phyloP scores from a whole-genome alignment of 2,329 filamentous ascomycete genomes.

The Fusarium sp. region DNA sequence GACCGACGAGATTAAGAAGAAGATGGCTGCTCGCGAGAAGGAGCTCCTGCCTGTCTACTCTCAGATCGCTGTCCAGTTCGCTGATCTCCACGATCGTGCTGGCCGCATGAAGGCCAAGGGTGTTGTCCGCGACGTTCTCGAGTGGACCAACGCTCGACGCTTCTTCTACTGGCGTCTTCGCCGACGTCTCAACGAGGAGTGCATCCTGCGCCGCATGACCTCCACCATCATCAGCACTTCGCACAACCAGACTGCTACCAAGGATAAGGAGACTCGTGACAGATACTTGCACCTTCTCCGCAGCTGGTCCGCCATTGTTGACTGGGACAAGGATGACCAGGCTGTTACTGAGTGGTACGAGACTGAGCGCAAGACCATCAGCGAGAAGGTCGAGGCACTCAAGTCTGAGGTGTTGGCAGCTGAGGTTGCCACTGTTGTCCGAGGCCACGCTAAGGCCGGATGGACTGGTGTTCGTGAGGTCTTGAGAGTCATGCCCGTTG shows the following conservation, averaged over 20 bases:
- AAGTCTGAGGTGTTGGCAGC: conserved; percentile 74
- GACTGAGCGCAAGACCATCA: conserved; percentile 85
- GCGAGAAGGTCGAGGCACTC: conserved; percentile 84
- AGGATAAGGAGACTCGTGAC: conserved; percentile 66
- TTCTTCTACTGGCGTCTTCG: conserved; percentile 99
- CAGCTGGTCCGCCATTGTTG: conserved; percentile 82
- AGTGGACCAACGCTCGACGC: conserved; percentile 89
- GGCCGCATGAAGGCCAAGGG: conserved; percentile 99
- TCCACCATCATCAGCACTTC: conserved; percentile 52
- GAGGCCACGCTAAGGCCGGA: conserved; percentile 69
- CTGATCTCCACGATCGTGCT: conserved; percentile 95
- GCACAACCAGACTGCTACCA: conserved; percentile 50
- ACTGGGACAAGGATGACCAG: conserved; percentile 82
- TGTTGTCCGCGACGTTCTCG: conserved; percentile 83
- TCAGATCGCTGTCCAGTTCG: conserved; percentile 96
- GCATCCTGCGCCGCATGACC: conserved; percentile 91
- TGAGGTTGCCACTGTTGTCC: conserved; percentile 60
- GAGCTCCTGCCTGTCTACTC: conserved; percentile 90
- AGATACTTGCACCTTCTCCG: conserved; percentile 79
- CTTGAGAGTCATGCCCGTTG: conserved; percentile 85
- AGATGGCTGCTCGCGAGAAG: conserved; percentile 88
- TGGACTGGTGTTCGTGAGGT: conserved; percentile 90
- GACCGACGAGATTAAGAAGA: conserved; percentile 79
- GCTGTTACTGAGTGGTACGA: conserved; percentile 96
- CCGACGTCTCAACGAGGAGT: conserved; percentile 95